A percentile compares a stretch with the other conserved stretches of the same genome.
These are phyloP conservation scores for Plasmodium berghei DNA, from an alignment of 169 alveolate species.

Conservation along the genomic window DNA sequence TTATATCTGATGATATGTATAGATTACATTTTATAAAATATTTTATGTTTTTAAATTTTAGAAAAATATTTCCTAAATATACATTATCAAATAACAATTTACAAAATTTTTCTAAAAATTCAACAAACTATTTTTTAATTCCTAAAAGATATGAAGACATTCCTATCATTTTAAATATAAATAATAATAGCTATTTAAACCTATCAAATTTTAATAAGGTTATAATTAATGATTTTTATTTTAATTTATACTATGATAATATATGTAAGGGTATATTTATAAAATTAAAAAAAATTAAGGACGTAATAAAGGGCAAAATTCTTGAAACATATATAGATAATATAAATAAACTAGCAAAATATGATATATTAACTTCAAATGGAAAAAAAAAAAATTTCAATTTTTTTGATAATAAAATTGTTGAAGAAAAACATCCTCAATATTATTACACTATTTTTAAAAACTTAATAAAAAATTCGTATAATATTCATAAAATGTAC, in stretches of 20 bases:
- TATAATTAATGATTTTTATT: constrained; percentile 45
- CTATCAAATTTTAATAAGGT: constrained; percentile 23
- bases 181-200: constrained; percentile 34
- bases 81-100: constrained; percentile 61
- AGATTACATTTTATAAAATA: constrained; percentile 68
- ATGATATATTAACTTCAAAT: background rate
- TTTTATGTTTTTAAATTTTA: constrained; percentile 59
- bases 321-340: background rate
- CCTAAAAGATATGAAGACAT: constrained; percentile 71
- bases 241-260: constrained; percentile 30
- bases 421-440: background rate
- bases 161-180: constrained; percentile 32
- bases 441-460: background rate
- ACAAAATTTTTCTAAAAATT: constrained; percentile 36
- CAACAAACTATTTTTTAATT: constrained; percentile 51
- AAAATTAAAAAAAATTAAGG: background rate
- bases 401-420: background rate
- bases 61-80: constrained; percentile 35
- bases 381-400: background rate
- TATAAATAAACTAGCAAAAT: background rate
- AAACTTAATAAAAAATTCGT: background rate
- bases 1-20: constrained; percentile 23
- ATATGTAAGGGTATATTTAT: constrained; percentile 2
- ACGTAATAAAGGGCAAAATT: background rate
- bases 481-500: constrained; percentile 41